Evolutionary conservation across 129 eudicot species (phyloP), one percentile per base, ranked within the genome.

Genomic region (Lactuca sativa): DNA sequence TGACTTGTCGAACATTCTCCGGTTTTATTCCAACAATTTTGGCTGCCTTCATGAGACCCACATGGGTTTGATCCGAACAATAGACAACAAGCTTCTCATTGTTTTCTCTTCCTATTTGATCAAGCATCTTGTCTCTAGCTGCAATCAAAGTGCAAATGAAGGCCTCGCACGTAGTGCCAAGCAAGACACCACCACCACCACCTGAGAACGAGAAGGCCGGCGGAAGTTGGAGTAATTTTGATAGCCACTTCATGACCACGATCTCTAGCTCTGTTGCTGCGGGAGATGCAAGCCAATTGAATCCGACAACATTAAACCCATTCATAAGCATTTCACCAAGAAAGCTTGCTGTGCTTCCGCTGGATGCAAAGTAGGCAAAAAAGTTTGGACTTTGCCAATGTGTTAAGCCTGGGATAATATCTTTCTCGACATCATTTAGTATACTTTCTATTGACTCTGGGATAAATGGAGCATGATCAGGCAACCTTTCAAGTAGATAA

Each of bases 301-400:
- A 82, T 9, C 82, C 86, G 8, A 82, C 82, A 0, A 44, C 48
- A 33, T 82, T 82, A 34, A 82, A 82, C 12, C 77, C 82, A 6
- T 82, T 71, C 12, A 74, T 67, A 5, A 77, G 54, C 76, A 78
- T 82, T 64, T 82, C 82, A 0, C 86, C 86, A 0, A 82, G 73
- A 4, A 82, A 72, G 10, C 41, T 75, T 9, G 78, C 82, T 3
- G 59, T 72, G 34, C 82, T 76, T 10, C 58, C 82, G 18, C 30
- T 81, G 0, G 79, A 66, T 6, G 44, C 82, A 59, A 76, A 81
- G 43, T 75, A 81, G 18, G 78, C 82, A 11, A 65, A 72, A 55
- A 71, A 81, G 18, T 76, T 62, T 4, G 85, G 85, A 48, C 85
- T 81, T 34, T 73, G 82, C 85, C 85, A 81, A n/a, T 76, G 85